These are phyloP conservation scores for Scheffersomyces titani DNA, from an alignment of 1,139 yeast genomes.

Conservation along the genomic window DNA sequence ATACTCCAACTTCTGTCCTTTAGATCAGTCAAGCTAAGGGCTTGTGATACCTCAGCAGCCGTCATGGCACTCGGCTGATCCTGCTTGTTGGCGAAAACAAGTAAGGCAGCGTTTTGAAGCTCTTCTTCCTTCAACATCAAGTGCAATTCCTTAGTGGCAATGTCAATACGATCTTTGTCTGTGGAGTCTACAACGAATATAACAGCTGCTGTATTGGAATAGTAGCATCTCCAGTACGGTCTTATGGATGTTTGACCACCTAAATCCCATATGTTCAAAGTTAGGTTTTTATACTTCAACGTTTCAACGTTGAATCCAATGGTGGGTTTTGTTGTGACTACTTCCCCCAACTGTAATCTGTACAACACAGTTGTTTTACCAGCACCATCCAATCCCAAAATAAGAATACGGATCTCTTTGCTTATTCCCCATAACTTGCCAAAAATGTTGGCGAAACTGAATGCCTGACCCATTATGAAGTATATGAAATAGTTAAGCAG, in stretches of 20 bases:
- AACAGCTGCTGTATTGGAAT: slow-evolving; percentile 93
- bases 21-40: slow-evolving; percentile 79
- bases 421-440: slow-evolving; percentile 86
- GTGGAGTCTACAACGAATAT: slow-evolving; percentile 97
- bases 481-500: not conserved
- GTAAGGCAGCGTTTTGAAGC: slow-evolving; percentile 80
- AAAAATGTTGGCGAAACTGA: slow-evolving; percentile 74
- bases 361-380: slow-evolving; percentile 96
- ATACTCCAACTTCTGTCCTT: slow-evolving; percentile 98
- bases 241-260: slow-evolving; percentile 98
- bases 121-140: slow-evolving; percentile 94
- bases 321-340: slow-evolving; percentile 88
- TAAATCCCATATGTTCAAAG: slow-evolving; percentile 85
- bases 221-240: slow-evolving; percentile 98
- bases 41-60: slow-evolving; percentile 92
- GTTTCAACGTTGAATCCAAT: slow-evolving; percentile 98
- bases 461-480: slow-evolving; percentile 70
- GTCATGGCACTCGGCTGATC: slow-evolving; percentile 95
- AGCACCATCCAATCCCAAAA: slow-evolving; percentile 95
- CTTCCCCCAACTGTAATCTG: slow-evolving; percentile 90
- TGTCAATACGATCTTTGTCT: slow-evolving; percentile 87
- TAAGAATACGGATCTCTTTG: slow-evolving; percentile 88
- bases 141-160: slow-evolving; percentile 86
- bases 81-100: slow-evolving; percentile 96
- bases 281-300: slow-evolving; percentile 81